Evolutionary conservation across 1,284 basidiomycete genomes (phyloP).

Genomic region (Ustilago nuda): DNA sequence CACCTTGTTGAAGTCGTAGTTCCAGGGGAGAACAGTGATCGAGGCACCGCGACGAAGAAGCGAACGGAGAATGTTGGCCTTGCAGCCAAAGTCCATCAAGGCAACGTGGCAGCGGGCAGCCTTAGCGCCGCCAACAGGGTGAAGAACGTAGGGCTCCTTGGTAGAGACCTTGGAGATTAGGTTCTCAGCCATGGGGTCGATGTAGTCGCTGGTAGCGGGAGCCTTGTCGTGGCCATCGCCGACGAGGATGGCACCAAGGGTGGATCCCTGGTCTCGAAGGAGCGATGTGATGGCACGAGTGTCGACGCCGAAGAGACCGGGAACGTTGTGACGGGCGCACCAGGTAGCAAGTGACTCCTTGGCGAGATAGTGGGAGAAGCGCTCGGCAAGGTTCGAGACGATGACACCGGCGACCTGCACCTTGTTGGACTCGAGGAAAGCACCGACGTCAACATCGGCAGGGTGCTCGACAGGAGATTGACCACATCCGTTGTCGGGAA

Average conservation of each 20-base stretch:
- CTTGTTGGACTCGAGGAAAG: conserved; percentile 81
- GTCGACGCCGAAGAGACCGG: conserved; percentile 95
- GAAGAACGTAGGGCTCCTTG: conserved; percentile 84
- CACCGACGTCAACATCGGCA: conserved; percentile 71
- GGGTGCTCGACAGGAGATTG: conserved; percentile 73
- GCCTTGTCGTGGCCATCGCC: conserved; percentile 78
- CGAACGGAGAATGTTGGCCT: conserved; percentile 95
- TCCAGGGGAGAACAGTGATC: conserved; percentile 96
- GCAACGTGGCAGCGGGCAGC: conserved; percentile 80
- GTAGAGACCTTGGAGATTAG: conserved; percentile 93
- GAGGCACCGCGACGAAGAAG: conserved; percentile 88
- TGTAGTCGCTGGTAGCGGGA: conserved; percentile 72
- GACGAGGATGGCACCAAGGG: conserved; percentile 88
- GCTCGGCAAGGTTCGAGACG: conserved; percentile 92
- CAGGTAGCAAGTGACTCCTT: conserved; percentile 92
- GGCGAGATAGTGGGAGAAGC: conserved; percentile 93
- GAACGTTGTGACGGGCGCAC: conserved; percentile 90
- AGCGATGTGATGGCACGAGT: conserved; percentile 95
- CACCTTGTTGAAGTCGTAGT: conserved; percentile 90
- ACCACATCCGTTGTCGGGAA: conserved; percentile 78
- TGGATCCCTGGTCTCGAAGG: conserved; percentile 95
- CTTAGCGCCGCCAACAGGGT: conserved; percentile 78
- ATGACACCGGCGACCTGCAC: conserved; percentile 94
- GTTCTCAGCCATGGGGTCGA: conserved; percentile 90
- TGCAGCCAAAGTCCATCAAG: conserved; percentile 95